Base-by-base conservation (phyloP, 2,329 filamentous ascomycete genomes). In the Helminthosporium solani region DNA sequence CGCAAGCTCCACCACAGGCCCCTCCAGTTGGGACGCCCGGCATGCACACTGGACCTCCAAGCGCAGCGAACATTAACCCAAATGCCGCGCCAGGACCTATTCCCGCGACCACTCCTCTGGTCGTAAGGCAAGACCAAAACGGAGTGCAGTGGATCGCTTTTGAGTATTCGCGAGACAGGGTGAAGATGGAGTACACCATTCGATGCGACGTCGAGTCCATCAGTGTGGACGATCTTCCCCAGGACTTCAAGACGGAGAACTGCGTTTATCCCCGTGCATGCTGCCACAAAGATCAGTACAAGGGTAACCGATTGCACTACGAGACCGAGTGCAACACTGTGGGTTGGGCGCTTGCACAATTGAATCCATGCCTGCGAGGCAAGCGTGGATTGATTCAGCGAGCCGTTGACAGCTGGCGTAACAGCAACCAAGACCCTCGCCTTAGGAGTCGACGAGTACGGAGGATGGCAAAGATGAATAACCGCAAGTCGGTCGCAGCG, bases 181-280 rank as follows among this genome's bases (percentile, higher is more conserved):
- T 97, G 57, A 99, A 99, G 82, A 96, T 97, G 90, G 91, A 97
- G 72, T 99, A 99, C 74, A 96, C 91, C 1, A 99, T 99, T 62
- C 86, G 94, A 42, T 97, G 94, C 69, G 94, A 97, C 61, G 94
- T 97, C 16, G 94, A 97, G 74, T 96, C 91, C 0, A 90, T 99
- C 52, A 90, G 91, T 65, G 90, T 92, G 35, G 90, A 96, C 45
- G 85, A 85, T 51, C 80, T 99, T 15, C 82, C 83, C 35, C 78
- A 83, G 54, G 92, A 97, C 55, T 97, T 97, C 80, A 97, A 96
- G 78, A 89, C 89, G 7, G 92, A 96, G 70, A 99, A 99, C 74
- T 97, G 94, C 68, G 94, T 99, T 12, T 99, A 97, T 67, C 94
- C 94, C 2, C 84, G 94, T 49, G 94, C 94, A 3, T 96, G 91